Conservation (phyloP, 768 basidiomycete genomes). For the Podaxis sp. region DNA sequence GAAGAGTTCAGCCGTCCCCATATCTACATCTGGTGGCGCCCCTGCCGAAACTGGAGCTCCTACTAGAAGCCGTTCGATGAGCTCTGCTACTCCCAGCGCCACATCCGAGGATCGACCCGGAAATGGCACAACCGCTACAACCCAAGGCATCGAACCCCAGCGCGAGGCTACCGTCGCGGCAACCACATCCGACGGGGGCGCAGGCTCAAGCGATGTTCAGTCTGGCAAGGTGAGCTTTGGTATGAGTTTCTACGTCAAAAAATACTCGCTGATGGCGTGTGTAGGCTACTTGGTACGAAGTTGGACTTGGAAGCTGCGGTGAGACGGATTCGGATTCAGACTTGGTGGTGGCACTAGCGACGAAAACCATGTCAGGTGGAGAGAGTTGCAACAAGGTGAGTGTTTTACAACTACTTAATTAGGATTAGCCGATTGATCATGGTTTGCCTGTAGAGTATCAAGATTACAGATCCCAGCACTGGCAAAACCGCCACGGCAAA, state of each 20-base stretch:
- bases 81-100: background rate
- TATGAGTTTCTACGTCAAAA: background rate
- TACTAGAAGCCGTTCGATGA: background rate
- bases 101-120: background rate
- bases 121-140: background rate
- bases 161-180: too few species aligned
- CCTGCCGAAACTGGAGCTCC: background rate
- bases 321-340: background rate
- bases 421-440: background rate
- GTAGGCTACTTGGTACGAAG: background rate
- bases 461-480: background rate
- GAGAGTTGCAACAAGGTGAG: background rate
- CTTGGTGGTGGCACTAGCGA: background rate
- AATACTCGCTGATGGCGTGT: background rate
- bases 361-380: background rate
- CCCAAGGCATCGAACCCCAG: too few species aligned
- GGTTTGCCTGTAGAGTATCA: background rate
- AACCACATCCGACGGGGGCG: too few species aligned
- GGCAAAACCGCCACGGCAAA: background rate
- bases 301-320: slow-evolving; percentile 1
- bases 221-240: background rate
- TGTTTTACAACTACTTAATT: background rate
- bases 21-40: background rate
- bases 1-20: background rate
- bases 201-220: background rate